Percentiles rank a stretch among this genome's conserved stretches.
phyloP scores from a whole-genome alignment of 805 yeast species.

The Priceomyces castillae region DNA sequence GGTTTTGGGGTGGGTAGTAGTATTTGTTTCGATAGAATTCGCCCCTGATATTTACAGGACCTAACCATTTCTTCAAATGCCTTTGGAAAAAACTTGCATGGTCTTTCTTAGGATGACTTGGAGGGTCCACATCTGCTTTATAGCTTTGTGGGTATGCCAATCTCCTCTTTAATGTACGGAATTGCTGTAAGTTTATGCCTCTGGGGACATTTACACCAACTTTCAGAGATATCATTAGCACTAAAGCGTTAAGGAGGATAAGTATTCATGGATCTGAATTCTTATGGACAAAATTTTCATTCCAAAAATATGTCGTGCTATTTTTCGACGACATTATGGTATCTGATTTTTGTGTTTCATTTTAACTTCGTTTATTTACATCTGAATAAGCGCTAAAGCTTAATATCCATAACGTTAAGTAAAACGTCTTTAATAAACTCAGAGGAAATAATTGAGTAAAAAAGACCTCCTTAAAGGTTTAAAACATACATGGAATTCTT shows the following conservation, averaged over 20 bases:
- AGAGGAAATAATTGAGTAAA: not conserved
- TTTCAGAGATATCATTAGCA: constrained; percentile 5
- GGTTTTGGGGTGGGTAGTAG: constrained; percentile 62
- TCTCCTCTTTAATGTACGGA: constrained; percentile 24
- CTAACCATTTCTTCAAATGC: constrained; percentile 71
- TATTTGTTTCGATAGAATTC: constrained; percentile 77
- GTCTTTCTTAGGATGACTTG: constrained; percentile 35
- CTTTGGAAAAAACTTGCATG: constrained; percentile 54
- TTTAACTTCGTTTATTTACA: not conserved
- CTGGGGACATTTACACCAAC: constrained; percentile 5
- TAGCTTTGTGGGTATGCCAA: constrained; percentile 35
- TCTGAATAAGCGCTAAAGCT: not conserved
- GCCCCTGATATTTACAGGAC: constrained; percentile 81
- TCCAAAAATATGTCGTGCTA: not conserved
- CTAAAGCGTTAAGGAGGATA: not conserved
- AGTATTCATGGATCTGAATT: too few relatives aligned
- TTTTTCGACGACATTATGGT: constrained; percentile 3
- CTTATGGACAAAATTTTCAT: not conserved
- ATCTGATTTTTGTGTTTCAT: not conserved
- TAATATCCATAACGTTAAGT: not conserved
- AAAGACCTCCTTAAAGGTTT: not conserved
- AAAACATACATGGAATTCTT: constrained; percentile 10
- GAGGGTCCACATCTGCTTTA: constrained; percentile 29
- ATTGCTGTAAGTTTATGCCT: constrained; percentile 11
- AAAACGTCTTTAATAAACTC: not conserved